Evolutionary conservation across 2,329 filamentous ascomycete species (phyloP).

Genomic region (Endocalyx cinctus): DNA sequence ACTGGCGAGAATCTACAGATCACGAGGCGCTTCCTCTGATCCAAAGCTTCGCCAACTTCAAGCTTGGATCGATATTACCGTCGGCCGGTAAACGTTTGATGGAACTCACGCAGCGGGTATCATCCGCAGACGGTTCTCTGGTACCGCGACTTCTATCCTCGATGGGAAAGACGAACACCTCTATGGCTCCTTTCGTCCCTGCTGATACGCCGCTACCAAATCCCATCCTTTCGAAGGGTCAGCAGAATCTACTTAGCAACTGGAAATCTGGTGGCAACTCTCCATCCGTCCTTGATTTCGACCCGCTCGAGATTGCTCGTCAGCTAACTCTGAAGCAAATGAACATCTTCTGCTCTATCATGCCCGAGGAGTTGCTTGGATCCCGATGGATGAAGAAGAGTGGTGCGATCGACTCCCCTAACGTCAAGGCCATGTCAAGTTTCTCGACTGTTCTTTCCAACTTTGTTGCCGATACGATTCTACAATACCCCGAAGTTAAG

Average conservation of each 20-base stretch:
- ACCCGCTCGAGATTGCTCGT: constrained; percentile 82
- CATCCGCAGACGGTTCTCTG: constrained; percentile 64
- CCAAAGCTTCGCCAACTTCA: constrained; percentile 70
- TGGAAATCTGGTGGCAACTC: constrained; percentile 69
- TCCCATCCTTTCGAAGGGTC: constrained; percentile 68
- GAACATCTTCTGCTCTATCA: constrained; percentile 82
- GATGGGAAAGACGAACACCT: constrained; percentile 81
- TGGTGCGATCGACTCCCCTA: constrained; percentile 71
- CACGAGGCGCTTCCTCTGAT: constrained; percentile 71
- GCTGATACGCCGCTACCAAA: constrained; percentile 68
- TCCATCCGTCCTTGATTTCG: constrained; percentile 82
- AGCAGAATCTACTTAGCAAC: constrained; percentile 64
- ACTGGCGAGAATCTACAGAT: constrained; percentile 85
- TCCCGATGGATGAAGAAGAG: constrained; percentile 94
- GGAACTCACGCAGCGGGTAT: constrained; percentile 76
- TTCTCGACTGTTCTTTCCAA: constrained; percentile 91
- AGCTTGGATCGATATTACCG: constrained; percentile 64
- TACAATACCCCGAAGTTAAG: constrained; percentile 85
- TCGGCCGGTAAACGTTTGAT: constrained; percentile 74
- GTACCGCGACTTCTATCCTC: constrained; percentile 81
- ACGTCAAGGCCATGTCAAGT: constrained; percentile 90
- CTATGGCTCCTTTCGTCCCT: constrained; percentile 65
- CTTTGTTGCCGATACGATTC: constrained; percentile 86
- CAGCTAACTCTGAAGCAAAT: constrained; percentile 93
- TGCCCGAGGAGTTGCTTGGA: constrained; percentile 85